Evolutionary conservation across 164 flowering plant genomes (phyloP).

Genomic region (Umbilicus rupestris): DNA sequence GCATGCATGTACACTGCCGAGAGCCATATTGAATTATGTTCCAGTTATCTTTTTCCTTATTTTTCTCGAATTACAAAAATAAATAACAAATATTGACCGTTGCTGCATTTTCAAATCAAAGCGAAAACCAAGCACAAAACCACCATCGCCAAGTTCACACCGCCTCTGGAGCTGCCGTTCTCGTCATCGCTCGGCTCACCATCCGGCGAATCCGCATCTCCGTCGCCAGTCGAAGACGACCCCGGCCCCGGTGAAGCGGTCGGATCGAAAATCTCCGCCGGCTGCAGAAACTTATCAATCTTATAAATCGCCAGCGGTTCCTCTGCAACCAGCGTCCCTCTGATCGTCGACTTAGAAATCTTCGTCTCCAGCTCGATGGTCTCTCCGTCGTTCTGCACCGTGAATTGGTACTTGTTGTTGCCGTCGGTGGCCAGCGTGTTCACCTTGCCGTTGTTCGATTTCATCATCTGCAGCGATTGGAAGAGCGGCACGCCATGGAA

Average conservation of each 20-base stretch:
- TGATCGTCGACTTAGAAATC: conserved; percentile 33
- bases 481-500: conserved; percentile 44
- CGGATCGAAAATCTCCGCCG: conserved; percentile 41
- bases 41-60: neutral
- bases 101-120: neutral
- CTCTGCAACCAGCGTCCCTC: conserved; percentile 36
- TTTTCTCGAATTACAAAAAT: neutral
- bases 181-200: conserved; percentile 18
- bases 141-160: neutral
- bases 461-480: conserved; percentile 31
- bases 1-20: too few relatives aligned
- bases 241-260: conserved; percentile 16
- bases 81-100: neutral
- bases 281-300: conserved; percentile 40
- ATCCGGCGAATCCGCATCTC: conserved; percentile 13
- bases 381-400: conserved; percentile 42
- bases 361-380: conserved; percentile 37
- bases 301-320: conserved; percentile 39
- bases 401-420: conserved; percentile 33
- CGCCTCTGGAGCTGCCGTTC: neutral
- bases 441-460: conserved; percentile 35
- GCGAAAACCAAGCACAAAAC: neutral
- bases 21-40: too few relatives aligned
- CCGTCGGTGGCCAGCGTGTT: conserved; percentile 53
- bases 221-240: conserved; percentile 10